phyloP scores from a whole-genome alignment of 2,329 filamentous ascomycete genomes.

The Exophiala spinifera region DNA sequence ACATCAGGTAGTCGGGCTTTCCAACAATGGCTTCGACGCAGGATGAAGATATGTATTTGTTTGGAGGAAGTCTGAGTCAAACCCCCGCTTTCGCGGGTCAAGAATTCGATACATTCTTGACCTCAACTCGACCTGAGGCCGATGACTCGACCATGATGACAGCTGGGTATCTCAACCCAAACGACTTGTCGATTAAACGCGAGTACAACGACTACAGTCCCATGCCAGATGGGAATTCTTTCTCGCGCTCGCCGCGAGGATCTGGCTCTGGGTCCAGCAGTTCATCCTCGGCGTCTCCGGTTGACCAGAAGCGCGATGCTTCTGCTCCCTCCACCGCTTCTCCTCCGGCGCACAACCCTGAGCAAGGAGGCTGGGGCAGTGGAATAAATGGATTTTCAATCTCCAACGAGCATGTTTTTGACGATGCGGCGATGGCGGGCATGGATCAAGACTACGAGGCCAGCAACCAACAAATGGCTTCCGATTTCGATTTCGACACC shows the following conservation, averaged over 20 bases:
- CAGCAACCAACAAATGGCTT: conserved; percentile 48
- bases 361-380: conserved; percentile 26
- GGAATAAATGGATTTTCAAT: conserved; percentile 36
- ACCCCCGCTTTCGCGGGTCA: conserved; percentile 38
- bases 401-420: conserved; percentile 41
- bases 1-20: neutral
- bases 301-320: conserved; percentile 40
- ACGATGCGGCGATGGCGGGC: conserved; percentile 35
- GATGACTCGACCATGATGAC: conserved; percentile 29
- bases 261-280: conserved; percentile 44
- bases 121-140: conserved; percentile 34
- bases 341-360: conserved; percentile 38
- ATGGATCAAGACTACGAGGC: conserved; percentile 43
- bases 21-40: conserved; percentile 30
- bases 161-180: conserved; percentile 32
- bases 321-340: conserved; percentile 43
- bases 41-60: conserved; percentile 43
- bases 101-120: conserved; percentile 44
- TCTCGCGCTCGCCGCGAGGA: conserved; percentile 42
- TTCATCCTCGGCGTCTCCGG: conserved; percentile 43
- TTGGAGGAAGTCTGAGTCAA: conserved; percentile 39
- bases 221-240: conserved; percentile 25
- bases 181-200: conserved; percentile 25
- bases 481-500: conserved; percentile 49
- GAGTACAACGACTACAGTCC: conserved; percentile 27